Evolutionary conservation across 306 rosid species (phyloP).

Genomic region (Hylodesmum podocarpum): DNA sequence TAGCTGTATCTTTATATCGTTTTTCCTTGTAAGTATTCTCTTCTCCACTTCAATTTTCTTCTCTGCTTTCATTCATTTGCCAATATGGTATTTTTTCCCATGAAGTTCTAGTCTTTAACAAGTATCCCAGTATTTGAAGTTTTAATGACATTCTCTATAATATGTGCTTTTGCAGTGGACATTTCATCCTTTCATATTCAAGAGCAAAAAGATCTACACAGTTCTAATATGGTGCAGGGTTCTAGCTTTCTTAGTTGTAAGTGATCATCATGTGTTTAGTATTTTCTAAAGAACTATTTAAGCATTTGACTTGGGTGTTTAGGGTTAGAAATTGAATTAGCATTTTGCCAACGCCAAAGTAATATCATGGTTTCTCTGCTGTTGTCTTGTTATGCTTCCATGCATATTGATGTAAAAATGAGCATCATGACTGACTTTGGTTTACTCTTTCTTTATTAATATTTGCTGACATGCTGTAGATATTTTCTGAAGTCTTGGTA

Average conservation of each 20-base stretch:
- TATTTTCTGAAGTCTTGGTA: neutral
- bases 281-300: neutral
- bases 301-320: neutral
- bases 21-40: conserved; percentile 66
- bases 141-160: neutral
- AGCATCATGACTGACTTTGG: neutral
- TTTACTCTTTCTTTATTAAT: neutral
- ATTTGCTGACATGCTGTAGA: neutral
- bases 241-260: conserved; percentile 91
- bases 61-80: neutral
- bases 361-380: neutral
- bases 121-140: neutral
- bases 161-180: conserved; percentile 84
- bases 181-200: conserved; percentile 88
- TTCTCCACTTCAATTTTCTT: neutral
- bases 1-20: conserved; percentile 72
- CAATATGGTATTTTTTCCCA: neutral
- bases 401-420: neutral
- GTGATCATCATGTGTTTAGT: conserved; percentile 35
- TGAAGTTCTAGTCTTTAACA: neutral
- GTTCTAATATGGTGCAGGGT: conserved; percentile 97
- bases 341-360: neutral
- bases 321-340: neutral
- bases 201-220: conserved; percentile 92
- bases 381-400: neutral